Evolutionary conservation across 345 rosid species (phyloP).

Genomic region (Lepidium aucheri): DNA sequence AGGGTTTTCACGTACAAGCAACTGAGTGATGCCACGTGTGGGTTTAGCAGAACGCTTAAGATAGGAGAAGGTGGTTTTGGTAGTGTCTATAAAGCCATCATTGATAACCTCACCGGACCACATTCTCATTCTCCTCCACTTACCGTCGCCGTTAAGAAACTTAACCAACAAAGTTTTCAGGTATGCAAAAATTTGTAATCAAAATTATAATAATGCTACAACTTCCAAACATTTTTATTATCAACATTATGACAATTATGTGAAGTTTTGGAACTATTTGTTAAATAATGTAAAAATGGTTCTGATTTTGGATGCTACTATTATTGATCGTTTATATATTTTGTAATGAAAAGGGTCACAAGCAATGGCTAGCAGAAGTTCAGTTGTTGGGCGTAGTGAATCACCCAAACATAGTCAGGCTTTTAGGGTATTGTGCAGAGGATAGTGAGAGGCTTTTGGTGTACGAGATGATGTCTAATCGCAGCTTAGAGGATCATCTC

Average conservation of each 20-base stretch:
- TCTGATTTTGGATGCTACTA: background rate
- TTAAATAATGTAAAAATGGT: background rate
- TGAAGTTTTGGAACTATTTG: background rate
- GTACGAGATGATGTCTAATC: slow-evolving; percentile 74
- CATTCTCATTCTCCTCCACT: slow-evolving; percentile 24
- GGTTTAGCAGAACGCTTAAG: slow-evolving; percentile 56
- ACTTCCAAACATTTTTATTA: background rate
- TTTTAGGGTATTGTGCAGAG: slow-evolving; percentile 65
- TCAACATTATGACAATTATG: background rate
- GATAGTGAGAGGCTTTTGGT: slow-evolving; percentile 68
- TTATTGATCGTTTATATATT: background rate
- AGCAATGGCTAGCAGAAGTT: slow-evolving; percentile 90
- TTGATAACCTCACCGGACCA: slow-evolving; percentile 29
- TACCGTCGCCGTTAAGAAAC: slow-evolving; percentile 81
- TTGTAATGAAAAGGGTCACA: slow-evolving; percentile 55
- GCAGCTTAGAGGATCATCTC: slow-evolving; percentile 80
- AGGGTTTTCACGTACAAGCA: slow-evolving; percentile 60
- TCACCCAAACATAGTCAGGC: slow-evolving; percentile 86
- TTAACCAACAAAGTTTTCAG: slow-evolving; percentile 72
- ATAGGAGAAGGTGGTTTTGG: slow-evolving; percentile 99
- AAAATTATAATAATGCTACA: background rate
- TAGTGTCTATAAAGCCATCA: slow-evolving; percentile 71
- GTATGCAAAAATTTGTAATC: slow-evolving; percentile 21
- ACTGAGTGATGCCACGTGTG: slow-evolving; percentile 62
- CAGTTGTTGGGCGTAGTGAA: slow-evolving; percentile 70